A percentile compares a stretch with the other conserved stretches of the same genome.
phyloP scores from a whole-genome alignment of 163 green algal species.

The Coccomyxa subellipsoidea region DNA sequence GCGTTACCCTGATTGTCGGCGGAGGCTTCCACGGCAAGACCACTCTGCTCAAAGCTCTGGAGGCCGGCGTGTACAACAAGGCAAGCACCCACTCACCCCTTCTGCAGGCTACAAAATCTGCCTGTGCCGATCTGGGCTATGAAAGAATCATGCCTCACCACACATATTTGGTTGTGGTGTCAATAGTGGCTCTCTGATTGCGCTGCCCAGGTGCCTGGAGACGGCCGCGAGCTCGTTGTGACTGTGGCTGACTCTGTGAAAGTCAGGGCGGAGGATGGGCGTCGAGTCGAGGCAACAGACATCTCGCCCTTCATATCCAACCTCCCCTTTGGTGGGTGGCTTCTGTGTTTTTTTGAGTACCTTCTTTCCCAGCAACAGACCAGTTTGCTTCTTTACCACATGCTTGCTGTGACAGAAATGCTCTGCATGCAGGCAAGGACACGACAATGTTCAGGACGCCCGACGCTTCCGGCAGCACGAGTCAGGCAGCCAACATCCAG shows the following conservation, averaged over 20 bases:
- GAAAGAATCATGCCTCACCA: too few relatives aligned
- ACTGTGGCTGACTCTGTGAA: conserved; percentile 49
- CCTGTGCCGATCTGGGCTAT: too few relatives aligned
- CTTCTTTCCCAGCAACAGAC: not conserved
- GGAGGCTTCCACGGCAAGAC: conserved; percentile 75
- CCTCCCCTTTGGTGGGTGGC: conserved; percentile 43
- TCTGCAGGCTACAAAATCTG: too few relatives aligned
- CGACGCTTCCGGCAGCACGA: conserved; percentile 68
- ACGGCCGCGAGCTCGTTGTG: conserved; percentile 67
- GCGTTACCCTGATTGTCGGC: conserved; percentile 55
- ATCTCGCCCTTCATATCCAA: conserved; percentile 68
- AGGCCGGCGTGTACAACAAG: conserved; percentile 70
- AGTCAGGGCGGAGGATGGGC: conserved; percentile 62
- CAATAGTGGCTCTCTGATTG: not conserved
- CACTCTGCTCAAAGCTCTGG: conserved; percentile 66
- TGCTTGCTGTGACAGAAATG: not conserved
- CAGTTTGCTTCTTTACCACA: not conserved
- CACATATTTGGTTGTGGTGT: too few relatives aligned
- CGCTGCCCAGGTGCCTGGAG: conserved; percentile 50
- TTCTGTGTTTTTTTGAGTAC: not conserved
- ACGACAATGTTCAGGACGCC: conserved; percentile 47
- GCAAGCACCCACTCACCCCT: too few relatives aligned
- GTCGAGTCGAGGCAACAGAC: conserved; percentile 54
- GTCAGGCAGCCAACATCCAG: conserved; percentile 64
- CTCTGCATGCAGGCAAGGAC: conserved; percentile 3